Evolutionary conservation across 306 rosid genomes (phyloP).

Genomic region (Begonia loranthoides): DNA sequence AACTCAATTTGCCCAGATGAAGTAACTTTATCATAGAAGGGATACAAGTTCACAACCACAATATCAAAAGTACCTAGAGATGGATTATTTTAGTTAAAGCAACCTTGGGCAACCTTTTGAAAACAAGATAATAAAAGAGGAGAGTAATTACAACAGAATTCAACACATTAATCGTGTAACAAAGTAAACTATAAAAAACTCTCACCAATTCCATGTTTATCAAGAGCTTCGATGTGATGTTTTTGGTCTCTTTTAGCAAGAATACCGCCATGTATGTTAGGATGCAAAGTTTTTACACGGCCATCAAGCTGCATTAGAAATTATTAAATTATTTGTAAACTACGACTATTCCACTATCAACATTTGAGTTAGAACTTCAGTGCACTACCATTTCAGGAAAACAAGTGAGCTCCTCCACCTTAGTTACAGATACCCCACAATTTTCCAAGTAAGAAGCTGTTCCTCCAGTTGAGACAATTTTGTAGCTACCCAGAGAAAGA

Average conservation of each 20-base stretch:
- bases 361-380: neutral
- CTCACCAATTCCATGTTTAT: conserved; percentile 76
- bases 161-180: neutral
- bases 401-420: conserved; percentile 72
- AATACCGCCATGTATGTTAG: conserved; percentile 81
- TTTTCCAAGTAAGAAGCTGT: conserved; percentile 70
- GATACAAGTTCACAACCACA: conserved; percentile 88
- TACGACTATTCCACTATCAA: too few species aligned
- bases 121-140: neutral
- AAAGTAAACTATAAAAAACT: neutral
- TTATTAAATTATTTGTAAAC: neutral
- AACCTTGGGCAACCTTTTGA: neutral
- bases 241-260: conserved; percentile 86
- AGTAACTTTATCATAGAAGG: conserved; percentile 77
- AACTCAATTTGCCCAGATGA: conserved; percentile 52
- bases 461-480: conserved; percentile 95
- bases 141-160: neutral
- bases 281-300: conserved; percentile 91
- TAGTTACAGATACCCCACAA: conserved; percentile 72
- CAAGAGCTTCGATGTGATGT: conserved; percentile 79
- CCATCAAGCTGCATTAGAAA: conserved; percentile 67
- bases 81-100: conserved; percentile 8
- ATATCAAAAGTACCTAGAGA: conserved; percentile 75
- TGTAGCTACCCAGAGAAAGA: conserved; percentile 30
- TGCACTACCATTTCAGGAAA: conserved; percentile 80